Evolutionary conservation across 306 rosid genomes (phyloP).

Genomic region (Styphnolobium japonicum): DNA sequence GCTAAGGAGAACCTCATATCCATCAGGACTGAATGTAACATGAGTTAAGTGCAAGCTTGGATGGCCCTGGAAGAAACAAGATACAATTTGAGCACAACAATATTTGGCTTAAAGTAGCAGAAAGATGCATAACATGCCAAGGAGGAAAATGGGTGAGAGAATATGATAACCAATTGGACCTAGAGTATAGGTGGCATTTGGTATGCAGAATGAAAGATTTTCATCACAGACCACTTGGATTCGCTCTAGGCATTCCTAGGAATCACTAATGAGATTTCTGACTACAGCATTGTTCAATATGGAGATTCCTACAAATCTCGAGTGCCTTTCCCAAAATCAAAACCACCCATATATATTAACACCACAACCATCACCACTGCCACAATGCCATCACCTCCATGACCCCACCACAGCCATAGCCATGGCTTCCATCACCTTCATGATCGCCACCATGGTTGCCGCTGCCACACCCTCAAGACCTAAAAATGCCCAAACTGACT

Average conservation of each 20-base stretch:
- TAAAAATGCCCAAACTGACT: background rate
- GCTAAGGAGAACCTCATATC: slow-evolving; percentile 95
- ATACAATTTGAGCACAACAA: slow-evolving; percentile 18
- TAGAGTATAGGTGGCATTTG: background rate
- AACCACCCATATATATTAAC: background rate
- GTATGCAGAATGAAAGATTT: background rate
- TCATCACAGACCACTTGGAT: background rate
- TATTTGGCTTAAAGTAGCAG: background rate
- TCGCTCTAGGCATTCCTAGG: background rate
- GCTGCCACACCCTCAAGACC: background rate
- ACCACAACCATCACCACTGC: background rate
- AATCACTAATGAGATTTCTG: background rate
- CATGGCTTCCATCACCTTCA: background rate
- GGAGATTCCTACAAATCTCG: background rate
- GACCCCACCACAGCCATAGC: background rate
- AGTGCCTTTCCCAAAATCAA: background rate
- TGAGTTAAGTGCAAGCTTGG: slow-evolving; percentile 87
- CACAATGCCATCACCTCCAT: background rate
- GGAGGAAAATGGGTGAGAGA: background rate
- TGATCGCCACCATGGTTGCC: background rate
- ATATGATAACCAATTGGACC: background rate
- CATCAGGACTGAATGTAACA: slow-evolving; percentile 91
- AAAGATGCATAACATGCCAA: background rate
- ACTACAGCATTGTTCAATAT: background rate
- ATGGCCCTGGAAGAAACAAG: slow-evolving; percentile 56